Percentiles rank a stretch among this genome's conserved stretches.
Conservation (phyloP, 176 grass and related monocot genomes). For the Eremochloa ophiuroides region DNA sequence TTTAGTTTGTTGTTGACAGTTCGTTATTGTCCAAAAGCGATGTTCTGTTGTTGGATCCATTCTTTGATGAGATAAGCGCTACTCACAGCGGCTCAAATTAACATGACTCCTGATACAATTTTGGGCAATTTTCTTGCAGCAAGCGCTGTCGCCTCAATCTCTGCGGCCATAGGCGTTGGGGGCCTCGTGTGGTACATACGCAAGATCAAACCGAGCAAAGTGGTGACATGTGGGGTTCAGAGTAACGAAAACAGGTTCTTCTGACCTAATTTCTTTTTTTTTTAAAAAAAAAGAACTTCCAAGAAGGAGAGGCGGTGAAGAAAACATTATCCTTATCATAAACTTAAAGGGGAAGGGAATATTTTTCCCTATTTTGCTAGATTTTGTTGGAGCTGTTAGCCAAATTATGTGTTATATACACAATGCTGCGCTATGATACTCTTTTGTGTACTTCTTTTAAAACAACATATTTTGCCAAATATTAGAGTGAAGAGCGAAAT, state of each 20-base stretch:
- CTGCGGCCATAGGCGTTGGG: conserved; percentile 47
- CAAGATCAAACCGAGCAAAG: conserved; percentile 60
- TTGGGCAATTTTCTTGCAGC: conserved; percentile 35
- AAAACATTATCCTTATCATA: background rate
- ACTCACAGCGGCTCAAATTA: background rate
- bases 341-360: background rate
- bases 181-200: conserved; percentile 77
- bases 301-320: background rate
- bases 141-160: conserved; percentile 58
- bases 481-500: background rate
- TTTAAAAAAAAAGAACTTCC: too few species aligned
- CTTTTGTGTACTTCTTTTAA: background rate
- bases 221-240: conserved; percentile 79
- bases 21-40: background rate
- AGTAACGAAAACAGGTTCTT: conserved; percentile 89
- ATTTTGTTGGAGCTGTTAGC: background rate
- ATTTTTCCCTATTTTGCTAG: background rate
- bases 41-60: background rate
- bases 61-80: background rate
- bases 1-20: too few species aligned
- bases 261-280: background rate
- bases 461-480: background rate
- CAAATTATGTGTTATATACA: background rate
- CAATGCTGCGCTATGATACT: background rate
- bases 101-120: background rate